These are phyloP conservation scores for Tetracentron sinense DNA, from an alignment of 164 flowering plant species.

Conservation along the genomic window DNA sequence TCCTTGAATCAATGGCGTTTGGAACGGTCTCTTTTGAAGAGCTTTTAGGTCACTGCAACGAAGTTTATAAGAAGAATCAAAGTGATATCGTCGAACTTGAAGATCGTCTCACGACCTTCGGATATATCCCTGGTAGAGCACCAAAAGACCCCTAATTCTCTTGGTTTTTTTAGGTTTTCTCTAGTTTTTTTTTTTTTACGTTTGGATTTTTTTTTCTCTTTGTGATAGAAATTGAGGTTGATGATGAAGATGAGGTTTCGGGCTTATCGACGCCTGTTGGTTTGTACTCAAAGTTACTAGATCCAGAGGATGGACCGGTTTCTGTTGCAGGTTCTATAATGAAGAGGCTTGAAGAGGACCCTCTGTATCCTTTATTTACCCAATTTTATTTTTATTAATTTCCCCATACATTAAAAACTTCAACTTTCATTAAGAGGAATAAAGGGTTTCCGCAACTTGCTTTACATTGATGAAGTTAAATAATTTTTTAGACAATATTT, in stretches of 20 bases:
- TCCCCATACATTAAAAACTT: too few relatives aligned
- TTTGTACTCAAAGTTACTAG: conserved; percentile 1
- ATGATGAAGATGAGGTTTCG: conserved; percentile 27
- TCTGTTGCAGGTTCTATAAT: conserved; percentile 20
- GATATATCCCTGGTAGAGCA: conserved; percentile 42
- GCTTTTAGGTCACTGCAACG: conserved; percentile 75
- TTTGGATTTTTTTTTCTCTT: background rate
- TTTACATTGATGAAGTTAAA: background rate
- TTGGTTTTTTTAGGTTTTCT: background rate
- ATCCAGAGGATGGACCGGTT: conserved; percentile 6
- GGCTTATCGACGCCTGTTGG: conserved; percentile 22
- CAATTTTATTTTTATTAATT: too few relatives aligned
- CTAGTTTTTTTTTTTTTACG: background rate
- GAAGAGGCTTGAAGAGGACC: conserved; percentile 46
- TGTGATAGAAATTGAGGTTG: conserved; percentile 24
- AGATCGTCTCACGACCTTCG: conserved; percentile 42
- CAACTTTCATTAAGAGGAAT: background rate
- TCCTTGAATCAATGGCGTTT: conserved; percentile 76
- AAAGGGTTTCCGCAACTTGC: background rate
- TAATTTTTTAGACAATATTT: background rate
- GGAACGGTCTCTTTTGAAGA: conserved; percentile 88
- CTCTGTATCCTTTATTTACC: conserved; percentile 51
- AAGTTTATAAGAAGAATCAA: conserved; percentile 64
- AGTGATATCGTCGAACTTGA: conserved; percentile 38
- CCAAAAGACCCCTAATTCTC: background rate